phyloP scores from a whole-genome alignment of 306 rosid species.

The Rosa rugosa region DNA sequence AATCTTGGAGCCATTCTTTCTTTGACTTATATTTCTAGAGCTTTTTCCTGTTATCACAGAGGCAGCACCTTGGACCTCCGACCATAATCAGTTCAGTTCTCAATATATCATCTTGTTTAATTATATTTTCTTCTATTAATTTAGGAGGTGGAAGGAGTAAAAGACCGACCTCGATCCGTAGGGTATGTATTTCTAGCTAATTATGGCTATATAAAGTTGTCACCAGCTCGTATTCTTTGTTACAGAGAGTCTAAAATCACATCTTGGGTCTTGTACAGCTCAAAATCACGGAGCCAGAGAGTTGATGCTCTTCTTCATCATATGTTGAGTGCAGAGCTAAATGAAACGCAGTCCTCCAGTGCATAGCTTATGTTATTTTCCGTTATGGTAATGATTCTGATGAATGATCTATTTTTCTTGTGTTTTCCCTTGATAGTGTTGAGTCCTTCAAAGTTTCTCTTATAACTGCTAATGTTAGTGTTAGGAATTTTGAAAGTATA shows the following conservation, averaged over 20 bases:
- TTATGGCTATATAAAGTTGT: conserved; percentile 11
- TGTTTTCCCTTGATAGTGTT: background rate
- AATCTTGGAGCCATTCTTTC: background rate
- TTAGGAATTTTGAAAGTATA: background rate
- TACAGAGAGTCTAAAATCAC: conserved; percentile 15
- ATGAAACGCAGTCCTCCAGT: conserved; percentile 42
- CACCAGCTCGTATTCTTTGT: conserved; percentile 9
- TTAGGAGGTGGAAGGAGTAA: conserved; percentile 50
- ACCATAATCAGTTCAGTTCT: background rate
- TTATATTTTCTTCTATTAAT: conserved; percentile 24
- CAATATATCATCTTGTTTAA: background rate
- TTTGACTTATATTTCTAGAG: background rate
- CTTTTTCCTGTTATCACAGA: background rate
- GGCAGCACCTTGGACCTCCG: background rate
- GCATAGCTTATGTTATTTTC: conserved; percentile 27
- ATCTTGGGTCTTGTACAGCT: conserved; percentile 52
- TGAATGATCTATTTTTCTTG: background rate
- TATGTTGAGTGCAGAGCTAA: conserved; percentile 88
- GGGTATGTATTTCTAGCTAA: conserved; percentile 55
- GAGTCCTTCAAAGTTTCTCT: background rate
- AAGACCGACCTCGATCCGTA: conserved; percentile 43
- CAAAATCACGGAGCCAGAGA: conserved; percentile 80
- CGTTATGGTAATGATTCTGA: conserved; percentile 1
- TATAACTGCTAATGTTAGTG: background rate
- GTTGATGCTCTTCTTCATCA: conserved; percentile 90